Evolutionary conservation across 2,329 filamentous ascomycete genomes (phyloP), one percentile per base, ranked within the genome.

Genomic region (Aureobasidium sp.): DNA sequence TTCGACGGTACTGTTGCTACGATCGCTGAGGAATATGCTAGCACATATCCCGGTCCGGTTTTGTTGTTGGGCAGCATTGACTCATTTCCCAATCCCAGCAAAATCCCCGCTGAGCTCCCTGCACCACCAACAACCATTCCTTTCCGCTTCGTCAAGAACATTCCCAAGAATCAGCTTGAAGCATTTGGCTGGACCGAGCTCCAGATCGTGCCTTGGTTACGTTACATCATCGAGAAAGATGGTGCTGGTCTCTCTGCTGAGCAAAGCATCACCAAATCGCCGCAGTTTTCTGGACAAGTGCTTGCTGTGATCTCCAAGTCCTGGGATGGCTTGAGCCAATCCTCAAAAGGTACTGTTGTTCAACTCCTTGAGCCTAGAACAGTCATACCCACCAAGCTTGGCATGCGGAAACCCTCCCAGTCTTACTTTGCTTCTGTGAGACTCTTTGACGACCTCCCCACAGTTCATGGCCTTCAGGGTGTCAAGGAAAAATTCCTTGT

Each of bases 361-460:
- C 78, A 82, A 17, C 75, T 91, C 5, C 77, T 97, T 3, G 82
- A 85, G 59, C 77, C 82, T 2, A 81, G 88, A 55, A 83, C 90
- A 0, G 83, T 96, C 32, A 90, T 99, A 70, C 94, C 94, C 0
- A 97, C 94, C 0, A 97, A 91, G 71, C 76, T 87, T 66, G 94
- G 94, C 8, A 95, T 99, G 92, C 88, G 81, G 68, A 89, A 84
- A 67, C 94, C 94, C 5, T 77, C 79, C 3, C 91, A 97, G 66
- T 87, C 94, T 0, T 99, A 97, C 74, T 97, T 99, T 70, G 86
- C 90, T 1, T 88, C 85, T n/a, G 94, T 99, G 41, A 94, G 91
- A 72, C 79, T 99, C 0, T 99, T 99, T 70, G 91, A 97, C 65
- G 94, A 99, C 71, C 79, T 99, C 17, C 92, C 94, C 0, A 87